These are phyloP conservation scores for Mitragyna speciosa DNA, from an alignment of 257 asterid species.

Conservation along the genomic window DNA sequence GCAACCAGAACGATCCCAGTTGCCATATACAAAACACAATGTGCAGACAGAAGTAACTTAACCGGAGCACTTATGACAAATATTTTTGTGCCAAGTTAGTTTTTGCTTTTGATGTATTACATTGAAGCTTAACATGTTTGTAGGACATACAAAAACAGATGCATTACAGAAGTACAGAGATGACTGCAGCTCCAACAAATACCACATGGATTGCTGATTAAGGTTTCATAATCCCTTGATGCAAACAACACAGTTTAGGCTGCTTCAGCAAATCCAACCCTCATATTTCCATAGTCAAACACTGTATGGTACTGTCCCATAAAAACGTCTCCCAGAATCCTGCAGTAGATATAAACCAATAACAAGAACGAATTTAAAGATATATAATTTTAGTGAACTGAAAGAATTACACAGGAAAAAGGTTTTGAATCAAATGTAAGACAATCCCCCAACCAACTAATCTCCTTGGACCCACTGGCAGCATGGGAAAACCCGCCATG, in stretches of 20 bases:
- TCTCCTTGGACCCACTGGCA: not conserved
- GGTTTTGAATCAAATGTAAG: not conserved
- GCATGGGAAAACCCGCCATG: not conserved
- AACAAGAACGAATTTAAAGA: not conserved
- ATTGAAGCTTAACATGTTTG: not conserved
- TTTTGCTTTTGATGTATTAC: not conserved
- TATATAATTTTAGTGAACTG: not conserved
- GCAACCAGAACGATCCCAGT: not conserved
- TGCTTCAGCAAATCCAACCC: conserved; percentile 81
- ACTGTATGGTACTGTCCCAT: conserved; percentile 79
- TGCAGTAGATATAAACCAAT: conserved; percentile 28
- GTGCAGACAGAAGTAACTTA: not conserved
- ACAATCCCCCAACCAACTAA: not conserved
- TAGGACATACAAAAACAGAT: not conserved
- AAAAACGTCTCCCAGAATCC: conserved; percentile 87
- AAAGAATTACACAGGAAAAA: not conserved
- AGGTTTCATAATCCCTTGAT: not conserved
- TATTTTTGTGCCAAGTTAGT: not conserved
- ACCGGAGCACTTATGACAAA: not conserved
- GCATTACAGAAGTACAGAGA: not conserved
- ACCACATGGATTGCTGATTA: not conserved
- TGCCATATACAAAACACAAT: not conserved
- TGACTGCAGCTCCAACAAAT: not conserved
- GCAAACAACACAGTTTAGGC: conserved; percentile 34
- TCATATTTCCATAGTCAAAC: conserved; percentile 66